Evolutionary conservation across 1,139 yeast genomes (phyloP).

Genomic region (Hansenula anomala): DNA sequence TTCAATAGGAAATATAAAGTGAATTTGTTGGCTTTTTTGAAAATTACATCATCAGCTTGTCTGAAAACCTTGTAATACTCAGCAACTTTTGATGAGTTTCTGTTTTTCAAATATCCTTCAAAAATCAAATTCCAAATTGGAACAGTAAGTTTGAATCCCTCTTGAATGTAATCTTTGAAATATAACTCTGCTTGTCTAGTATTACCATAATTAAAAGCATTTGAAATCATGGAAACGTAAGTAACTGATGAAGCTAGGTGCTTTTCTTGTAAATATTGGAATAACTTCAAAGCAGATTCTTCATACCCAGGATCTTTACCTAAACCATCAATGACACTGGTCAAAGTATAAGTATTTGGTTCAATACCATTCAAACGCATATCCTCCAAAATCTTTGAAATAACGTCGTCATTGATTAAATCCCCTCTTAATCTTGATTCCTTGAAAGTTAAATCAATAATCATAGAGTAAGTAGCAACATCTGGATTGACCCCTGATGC

Average conservation of each 20-base stretch:
- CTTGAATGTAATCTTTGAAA: constrained; percentile 39
- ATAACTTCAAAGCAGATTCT: constrained; percentile 49
- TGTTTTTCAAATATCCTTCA: constrained; percentile 37
- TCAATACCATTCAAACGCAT: constrained; percentile 38
- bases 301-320: constrained; percentile 42
- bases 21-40: constrained; percentile 43
- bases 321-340: constrained; percentile 55
- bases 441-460: constrained; percentile 54
- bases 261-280: constrained; percentile 35
- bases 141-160: constrained; percentile 34
- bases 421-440: constrained; percentile 38
- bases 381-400: constrained; percentile 36
- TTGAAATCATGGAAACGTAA: constrained; percentile 53
- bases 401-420: constrained; percentile 36
- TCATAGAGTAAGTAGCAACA: constrained; percentile 60
- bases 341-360: constrained; percentile 46
- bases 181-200: constrained; percentile 41
- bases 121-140: constrained; percentile 61
- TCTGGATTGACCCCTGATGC: constrained; percentile 47
- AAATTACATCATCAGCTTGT: constrained; percentile 18
- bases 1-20: constrained; percentile 53
- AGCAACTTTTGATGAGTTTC: constrained; percentile 34
- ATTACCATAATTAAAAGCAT: constrained; percentile 50
- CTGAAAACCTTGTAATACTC: constrained; percentile 31
- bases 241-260: constrained; percentile 33